Percentiles rank a stretch among this genome's conserved stretches.
phyloP scores from a whole-genome alignment of 2,329 filamentous ascomycete species.

The Geoglossum cookeanum region DNA sequence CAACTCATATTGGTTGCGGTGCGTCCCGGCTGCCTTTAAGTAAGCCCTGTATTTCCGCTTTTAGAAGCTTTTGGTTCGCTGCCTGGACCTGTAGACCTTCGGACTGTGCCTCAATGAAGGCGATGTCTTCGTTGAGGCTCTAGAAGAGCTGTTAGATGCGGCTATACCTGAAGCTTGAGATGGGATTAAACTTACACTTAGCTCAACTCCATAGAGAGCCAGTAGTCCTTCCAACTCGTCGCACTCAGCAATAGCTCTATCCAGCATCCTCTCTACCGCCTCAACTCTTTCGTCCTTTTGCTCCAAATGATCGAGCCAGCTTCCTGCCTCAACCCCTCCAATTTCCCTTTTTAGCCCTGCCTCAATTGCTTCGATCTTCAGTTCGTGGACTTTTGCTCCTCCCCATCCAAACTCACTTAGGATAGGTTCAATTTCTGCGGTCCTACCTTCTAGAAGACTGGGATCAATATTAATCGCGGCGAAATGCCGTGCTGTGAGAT shows the following conservation, averaged over 20 bases:
- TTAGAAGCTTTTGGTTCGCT: slow-evolving; percentile 85
- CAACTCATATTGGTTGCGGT: not conserved
- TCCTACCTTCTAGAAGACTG: slow-evolving; percentile 52
- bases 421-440: slow-evolving; percentile 63
- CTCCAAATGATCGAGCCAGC: slow-evolving; percentile 67
- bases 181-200: slow-evolving; percentile 45
- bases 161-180: not conserved
- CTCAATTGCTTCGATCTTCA: slow-evolving; percentile 60
- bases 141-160: slow-evolving; percentile 22
- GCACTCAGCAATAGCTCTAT: slow-evolving; percentile 81
- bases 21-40: slow-evolving; percentile 44
- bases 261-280: slow-evolving; percentile 68
- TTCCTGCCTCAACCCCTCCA: slow-evolving; percentile 76
- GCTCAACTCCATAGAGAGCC: slow-evolving; percentile 84
- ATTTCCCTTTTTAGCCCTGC: slow-evolving; percentile 71
- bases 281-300: slow-evolving; percentile 82
- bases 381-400: slow-evolving; percentile 49
- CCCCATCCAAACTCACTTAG: slow-evolving; percentile 82
- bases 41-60: slow-evolving; percentile 74
- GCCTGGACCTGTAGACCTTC: slow-evolving; percentile 95
- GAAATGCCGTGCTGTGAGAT: slow-evolving; percentile 42
- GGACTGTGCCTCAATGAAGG: slow-evolving; percentile 91
- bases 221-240: slow-evolving; percentile 89
- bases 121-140: slow-evolving; percentile 89
- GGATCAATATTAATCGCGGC: slow-evolving; percentile 61